Evolutionary conservation across 2,329 filamentous ascomycete genomes (phyloP), one percentile per base, ranked within the genome.

Genomic region (Fusarium penzigii): DNA sequence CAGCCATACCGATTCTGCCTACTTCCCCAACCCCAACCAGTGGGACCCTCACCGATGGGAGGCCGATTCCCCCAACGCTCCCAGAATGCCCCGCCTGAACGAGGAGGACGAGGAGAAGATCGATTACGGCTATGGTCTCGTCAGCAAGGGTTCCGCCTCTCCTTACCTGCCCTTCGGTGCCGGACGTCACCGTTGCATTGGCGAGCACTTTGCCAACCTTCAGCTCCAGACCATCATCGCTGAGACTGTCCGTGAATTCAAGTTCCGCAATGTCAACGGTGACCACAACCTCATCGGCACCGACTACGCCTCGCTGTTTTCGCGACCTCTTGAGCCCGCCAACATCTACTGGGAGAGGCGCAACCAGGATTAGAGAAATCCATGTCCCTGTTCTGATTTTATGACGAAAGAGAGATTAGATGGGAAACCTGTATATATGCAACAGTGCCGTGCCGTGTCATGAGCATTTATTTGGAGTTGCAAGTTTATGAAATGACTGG

Each of bases 31-130:
- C 62, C 88, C 92, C 7, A 75, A 88, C 17, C 71, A 81, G 47
- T 97, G 93, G 92, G 88, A 97, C 68, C 93, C 93, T 45, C 90
- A 94, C 74, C 87, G 93, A 51, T 97, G 93, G 93, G 85, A 91
- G 63, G 79, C 83, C 57, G 84, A 81, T 51, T 83, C 83, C 40
- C 75, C 78, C 48, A 79, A 80, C 56, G 81, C 76, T 25, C 80
- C 78, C 46, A 78, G 62, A 51, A 68, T 81, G 17, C 59, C 67
- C 17, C 71, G 74, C 55, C 72, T 69, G 50, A 78, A 80, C 38
- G 80, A 82, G 34, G 83, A 85, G 20, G 83, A 87, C 61, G 83
- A 87, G 66, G 89, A 88, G 75, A 91, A 90, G 75, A 83, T 93
- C 55, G 93, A 97, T 70, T 97, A 97, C 70, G 93, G 93, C 34